phyloP scores from a whole-genome alignment of 23 red algal species.

The Cyanidioschyzon merolae region DNA sequence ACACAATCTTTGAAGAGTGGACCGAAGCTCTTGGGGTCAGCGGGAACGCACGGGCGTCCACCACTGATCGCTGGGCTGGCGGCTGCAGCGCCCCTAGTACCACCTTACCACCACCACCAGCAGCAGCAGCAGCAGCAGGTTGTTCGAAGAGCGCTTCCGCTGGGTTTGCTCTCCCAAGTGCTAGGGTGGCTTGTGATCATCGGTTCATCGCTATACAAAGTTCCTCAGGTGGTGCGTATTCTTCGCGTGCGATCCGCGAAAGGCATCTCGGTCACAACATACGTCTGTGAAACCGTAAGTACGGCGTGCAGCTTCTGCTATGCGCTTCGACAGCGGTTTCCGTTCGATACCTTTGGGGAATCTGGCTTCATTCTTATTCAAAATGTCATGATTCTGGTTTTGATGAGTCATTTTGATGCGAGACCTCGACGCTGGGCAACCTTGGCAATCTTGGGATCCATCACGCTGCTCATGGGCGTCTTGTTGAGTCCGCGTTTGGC shows the following conservation, averaged over 20 bases:
- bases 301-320: conserved; percentile 68
- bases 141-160: too few relatives aligned
- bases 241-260: conserved; percentile 22
- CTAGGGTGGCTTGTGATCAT: conserved; percentile 42
- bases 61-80: too few relatives aligned
- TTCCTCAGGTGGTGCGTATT: conserved; percentile 71
- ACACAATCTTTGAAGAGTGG: too few relatives aligned
- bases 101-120: too few relatives aligned
- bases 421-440: not conserved
- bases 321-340: conserved; percentile 40
- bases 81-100: too few relatives aligned
- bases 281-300: conserved; percentile 54
- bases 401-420: conserved; percentile 35
- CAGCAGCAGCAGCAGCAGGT: too few relatives aligned
- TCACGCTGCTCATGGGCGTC: not conserved
- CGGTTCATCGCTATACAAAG: conserved; percentile 76
- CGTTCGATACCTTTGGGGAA: conserved; percentile 88
- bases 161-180: conserved; percentile 13
- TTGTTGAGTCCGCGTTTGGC: conserved; percentile 15
- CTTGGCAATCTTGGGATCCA: conserved; percentile 5
- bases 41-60: too few relatives aligned
- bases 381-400: conserved; percentile 44
- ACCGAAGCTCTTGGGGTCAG: too few relatives aligned
- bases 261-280: conserved; percentile 63
- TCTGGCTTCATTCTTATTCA: conserved; percentile 63